phyloP scores from a whole-genome alignment of 495 filamentous ascomycete species.

The Annulohypoxylon maeteangense region DNA sequence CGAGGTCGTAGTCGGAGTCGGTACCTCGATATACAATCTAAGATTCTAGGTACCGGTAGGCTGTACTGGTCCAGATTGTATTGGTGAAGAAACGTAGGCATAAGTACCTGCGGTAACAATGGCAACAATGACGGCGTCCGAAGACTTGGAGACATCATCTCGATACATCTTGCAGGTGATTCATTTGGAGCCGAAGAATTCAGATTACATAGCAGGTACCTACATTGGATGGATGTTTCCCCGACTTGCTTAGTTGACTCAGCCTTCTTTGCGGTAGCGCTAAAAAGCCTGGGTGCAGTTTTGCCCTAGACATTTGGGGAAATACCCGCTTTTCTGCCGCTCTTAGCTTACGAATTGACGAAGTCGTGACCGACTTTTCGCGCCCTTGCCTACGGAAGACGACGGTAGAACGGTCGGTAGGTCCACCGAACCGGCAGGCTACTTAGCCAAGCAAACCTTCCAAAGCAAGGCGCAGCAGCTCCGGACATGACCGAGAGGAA shows the following conservation, averaged over 20 bases:
- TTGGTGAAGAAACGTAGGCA: neutral
- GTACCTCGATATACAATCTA: neutral
- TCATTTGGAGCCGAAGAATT: constrained; percentile 5
- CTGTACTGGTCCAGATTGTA: neutral
- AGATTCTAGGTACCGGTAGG: neutral
- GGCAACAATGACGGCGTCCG: neutral
- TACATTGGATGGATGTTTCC: neutral
- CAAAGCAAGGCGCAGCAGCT: constrained; percentile 36
- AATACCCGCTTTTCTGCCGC: constrained; percentile 29
- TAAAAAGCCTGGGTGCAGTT: constrained; percentile 22
- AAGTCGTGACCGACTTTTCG: constrained; percentile 41
- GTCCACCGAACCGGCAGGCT: constrained; percentile 32
- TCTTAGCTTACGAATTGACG: constrained; percentile 26
- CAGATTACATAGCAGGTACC: neutral
- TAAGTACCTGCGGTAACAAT: neutral
- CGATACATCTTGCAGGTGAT: neutral
- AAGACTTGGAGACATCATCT: neutral
- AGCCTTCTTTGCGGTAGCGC: neutral
- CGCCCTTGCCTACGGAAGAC: constrained; percentile 21
- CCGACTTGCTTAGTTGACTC: neutral
- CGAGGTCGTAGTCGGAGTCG: neutral
- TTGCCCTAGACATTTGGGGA: neutral
- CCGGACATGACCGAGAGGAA: constrained; percentile 41
- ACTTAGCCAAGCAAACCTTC: constrained; percentile 2
- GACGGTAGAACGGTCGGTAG: constrained; percentile 31